Evolutionary conservation across 2,329 filamentous ascomycete genomes (phyloP), one percentile per base, ranked within the genome.

Genomic region (Amylocarpus encephaloides): DNA sequence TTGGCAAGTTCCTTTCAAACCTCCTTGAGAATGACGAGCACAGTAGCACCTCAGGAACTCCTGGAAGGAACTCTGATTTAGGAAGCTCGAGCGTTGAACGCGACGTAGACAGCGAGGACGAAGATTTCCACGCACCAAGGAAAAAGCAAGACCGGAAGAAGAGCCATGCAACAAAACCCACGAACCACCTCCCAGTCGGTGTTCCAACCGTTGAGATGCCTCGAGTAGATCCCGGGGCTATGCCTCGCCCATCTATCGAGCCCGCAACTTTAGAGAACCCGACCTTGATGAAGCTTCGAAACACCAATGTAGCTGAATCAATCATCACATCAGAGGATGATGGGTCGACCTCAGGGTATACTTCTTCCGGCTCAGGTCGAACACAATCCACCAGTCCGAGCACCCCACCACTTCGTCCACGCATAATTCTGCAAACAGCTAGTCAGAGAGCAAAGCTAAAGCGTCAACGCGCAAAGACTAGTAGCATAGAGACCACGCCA

Each of bases 1-100:
- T 82, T 40, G 70, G 79, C 56, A 64, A 68, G 26, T 75, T 77
- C 6, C 77, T 80, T 38, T 70, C 70, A 11, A 73, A 71, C 41
- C 32, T 60, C 15, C 63, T 82, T 15, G 77, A 76, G 34, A 68
- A 70, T 2, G 71, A 75, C 50, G 69, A 74, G 43, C 63, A 65
- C 43, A 65, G 64, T 43, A 70, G 66, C 56, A 62, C 41, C 16
- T 48, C 51, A 29, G 46, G 48, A 43, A 55, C 47, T 15, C 39
- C 50, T 1, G 50, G 44, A 18, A 53, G 39, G 16, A 48, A 48
- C 10, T 71, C 72, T 16, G 63, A 67, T 34, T 69, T 70, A 18
- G 70, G 70, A 48, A 70, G 66, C 56, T 75, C 73, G 1, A 78
- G 75, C 61, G 65, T 76, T 53, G 67, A 77, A 64, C 66, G 73